phyloP scores from a whole-genome alignment of 2,329 filamentous ascomycete species.

The Teratosphaeria zuluensis region DNA sequence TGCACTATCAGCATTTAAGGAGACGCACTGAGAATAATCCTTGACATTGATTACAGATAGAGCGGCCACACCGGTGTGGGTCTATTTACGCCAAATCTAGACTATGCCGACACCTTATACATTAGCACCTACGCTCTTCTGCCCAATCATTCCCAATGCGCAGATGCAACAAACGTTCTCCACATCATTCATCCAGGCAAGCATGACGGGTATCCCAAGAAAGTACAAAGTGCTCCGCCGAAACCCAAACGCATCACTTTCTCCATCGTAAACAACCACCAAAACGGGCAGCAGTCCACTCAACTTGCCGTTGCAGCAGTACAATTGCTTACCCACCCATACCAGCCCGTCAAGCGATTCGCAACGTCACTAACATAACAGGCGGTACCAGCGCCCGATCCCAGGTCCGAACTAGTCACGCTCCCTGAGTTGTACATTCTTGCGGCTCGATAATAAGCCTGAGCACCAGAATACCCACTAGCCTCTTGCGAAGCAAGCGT shows the following conservation, averaged over 20 bases:
- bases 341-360: conserved; percentile 38
- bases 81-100: background rate
- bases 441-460: conserved; percentile 39
- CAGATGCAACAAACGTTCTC: background rate
- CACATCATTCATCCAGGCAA: no score
- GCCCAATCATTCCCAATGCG: background rate
- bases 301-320: background rate
- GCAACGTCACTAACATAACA: conserved; percentile 46
- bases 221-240: no score
- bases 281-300: background rate
- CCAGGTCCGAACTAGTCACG: conserved; percentile 19
- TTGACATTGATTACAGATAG: background rate
- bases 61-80: background rate
- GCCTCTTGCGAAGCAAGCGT: conserved; percentile 19
- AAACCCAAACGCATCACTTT: no score
- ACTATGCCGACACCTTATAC: background rate
- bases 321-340: background rate
- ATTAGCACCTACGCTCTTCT: background rate
- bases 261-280: background rate
- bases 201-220: no score
- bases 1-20: conserved; percentile 7
- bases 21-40: background rate
- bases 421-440: conserved; percentile 44
- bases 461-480: conserved; percentile 23
- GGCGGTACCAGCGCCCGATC: conserved; percentile 38